Evolutionary conservation across 2,329 filamentous ascomycete species (phyloP).

Genomic region (Hypoxylon sp.): DNA sequence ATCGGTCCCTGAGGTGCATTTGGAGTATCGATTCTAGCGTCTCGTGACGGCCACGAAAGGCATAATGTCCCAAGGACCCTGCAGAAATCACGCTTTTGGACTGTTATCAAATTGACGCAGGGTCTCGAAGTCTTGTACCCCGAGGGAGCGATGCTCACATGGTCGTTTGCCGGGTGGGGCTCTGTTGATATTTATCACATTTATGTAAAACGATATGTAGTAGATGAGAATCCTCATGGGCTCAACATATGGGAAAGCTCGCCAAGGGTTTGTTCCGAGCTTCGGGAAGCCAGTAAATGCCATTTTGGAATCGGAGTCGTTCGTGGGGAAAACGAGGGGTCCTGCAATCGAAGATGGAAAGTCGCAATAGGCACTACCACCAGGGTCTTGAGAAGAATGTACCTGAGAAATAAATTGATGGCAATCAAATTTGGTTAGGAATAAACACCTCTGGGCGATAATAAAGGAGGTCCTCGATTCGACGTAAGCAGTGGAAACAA

Average conservation of each 20-base stretch:
- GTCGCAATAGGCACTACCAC: slow-evolving; percentile 35
- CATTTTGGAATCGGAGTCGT: slow-evolving; percentile 22
- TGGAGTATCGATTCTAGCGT: slow-evolving; percentile 12
- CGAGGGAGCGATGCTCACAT: slow-evolving; percentile 28
- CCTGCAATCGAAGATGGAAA: slow-evolving; percentile 32
- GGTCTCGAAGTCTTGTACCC: slow-evolving; percentile 25
- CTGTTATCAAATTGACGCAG: slow-evolving; percentile 25
- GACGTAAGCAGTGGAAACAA: slow-evolving; percentile 28
- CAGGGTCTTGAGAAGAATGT: slow-evolving; percentile 36
- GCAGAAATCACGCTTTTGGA: slow-evolving; percentile 22
- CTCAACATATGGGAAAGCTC: slow-evolving; percentile 15
- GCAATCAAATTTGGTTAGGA: slow-evolving; percentile 38
- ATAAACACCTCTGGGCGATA: slow-evolving; percentile 29
- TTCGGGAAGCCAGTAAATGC: slow-evolving; percentile 22
- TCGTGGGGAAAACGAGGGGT: slow-evolving; percentile 30
- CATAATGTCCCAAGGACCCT: slow-evolving; percentile 20
- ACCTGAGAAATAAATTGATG: slow-evolving; percentile 40
- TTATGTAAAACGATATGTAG: slow-evolving; percentile 28
- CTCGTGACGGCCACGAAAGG: slow-evolving; percentile 7
- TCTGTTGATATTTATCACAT: slow-evolving; percentile 24
- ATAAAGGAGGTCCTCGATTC: slow-evolving; percentile 16
- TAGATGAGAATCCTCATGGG: slow-evolving; percentile 23
- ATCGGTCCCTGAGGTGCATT: slow-evolving; percentile 18
- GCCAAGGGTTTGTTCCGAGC: slow-evolving; percentile 24
- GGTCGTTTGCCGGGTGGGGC: slow-evolving; percentile 27